Evolutionary conservation across 192 early-diverging fungal species (phyloP), one percentile per base, ranked within the genome.

Genomic region (Gryganskiella cystojenkinii): DNA sequence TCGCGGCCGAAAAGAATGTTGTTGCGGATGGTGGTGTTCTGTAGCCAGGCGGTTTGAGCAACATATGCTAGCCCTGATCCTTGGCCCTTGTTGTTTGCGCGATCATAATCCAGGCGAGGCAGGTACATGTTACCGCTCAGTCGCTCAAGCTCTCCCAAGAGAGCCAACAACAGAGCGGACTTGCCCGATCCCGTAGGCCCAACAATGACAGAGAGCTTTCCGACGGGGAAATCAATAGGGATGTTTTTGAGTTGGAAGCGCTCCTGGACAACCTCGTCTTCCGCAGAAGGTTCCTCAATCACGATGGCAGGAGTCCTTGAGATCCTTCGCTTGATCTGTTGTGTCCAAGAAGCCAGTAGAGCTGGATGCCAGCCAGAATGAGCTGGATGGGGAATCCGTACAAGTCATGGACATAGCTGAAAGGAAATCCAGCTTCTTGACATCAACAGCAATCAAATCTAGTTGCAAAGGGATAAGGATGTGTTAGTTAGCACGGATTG

Each of bases 161-260:
- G 86, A 50, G 94, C 92, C 19, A 90, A 57, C 10, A 97, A 68
- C 49, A 99, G 79, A 14, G 90, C 91, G 9, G 91, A 88, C 74
- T 99, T 99, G 27, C 97, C 97, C 28, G 87, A 82, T 3, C 95
- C 97, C 8, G 96, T 97, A 15, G 93, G 84, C 3, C 97, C 97
- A 42, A 88, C 90, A 27, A 99, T 72, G 20, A 96, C 80, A 15
- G 91, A 91, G 3, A 96, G 83, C 49, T 91, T 89, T 24, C 88
- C 87, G n/a, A 65, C 47, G 3, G 92, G 91, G 82, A 98, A 92
- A 6, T 65, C 71, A 31, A 92, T 64, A 66, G 87, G 84, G 15
- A 96, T 64, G 62, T 93, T 84, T 40, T 63, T 74, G 20, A 95
- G 84, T 19, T 81, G 52, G 57, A 94, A 94, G 11, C 66, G 65